phyloP scores from a whole-genome alignment of 495 filamentous ascomycete genomes.

The Recurvomyces mirabilis region DNA sequence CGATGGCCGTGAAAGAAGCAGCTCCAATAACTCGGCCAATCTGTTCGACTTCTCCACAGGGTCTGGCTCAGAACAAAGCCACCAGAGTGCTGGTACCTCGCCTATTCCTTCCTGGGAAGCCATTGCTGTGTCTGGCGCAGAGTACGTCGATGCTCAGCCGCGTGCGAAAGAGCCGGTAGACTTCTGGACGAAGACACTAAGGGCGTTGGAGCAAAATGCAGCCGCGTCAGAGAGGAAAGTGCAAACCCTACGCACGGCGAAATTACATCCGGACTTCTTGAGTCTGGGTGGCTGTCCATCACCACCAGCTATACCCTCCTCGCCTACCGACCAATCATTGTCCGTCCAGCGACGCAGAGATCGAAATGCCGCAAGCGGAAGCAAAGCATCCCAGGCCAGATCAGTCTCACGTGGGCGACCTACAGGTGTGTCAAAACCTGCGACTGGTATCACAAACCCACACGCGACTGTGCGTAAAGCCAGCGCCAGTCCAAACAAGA shows the following conservation, averaged over 20 bases:
- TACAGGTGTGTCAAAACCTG: constrained; percentile 11
- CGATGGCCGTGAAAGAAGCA: constrained; percentile 21
- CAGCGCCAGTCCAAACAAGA: constrained; percentile 22
- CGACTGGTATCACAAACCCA: constrained; percentile 1
- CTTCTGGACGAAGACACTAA: constrained; percentile 21
- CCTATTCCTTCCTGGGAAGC: constrained; percentile 22
- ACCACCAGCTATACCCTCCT: constrained; percentile 12
- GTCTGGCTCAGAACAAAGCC: constrained; percentile 25
- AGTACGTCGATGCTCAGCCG: constrained; percentile 22
- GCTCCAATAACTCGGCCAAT: constrained; percentile 23
- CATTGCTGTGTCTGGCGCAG: constrained; percentile 6
- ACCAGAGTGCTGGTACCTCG: constrained; percentile 22
- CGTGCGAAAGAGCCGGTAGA: constrained; percentile 23
- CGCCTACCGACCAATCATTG: constrained; percentile 18
- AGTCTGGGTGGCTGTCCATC: constrained; percentile 19
- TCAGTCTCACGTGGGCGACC: constrained; percentile 18
- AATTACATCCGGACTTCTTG: constrained; percentile 19
- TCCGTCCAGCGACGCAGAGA: constrained; percentile 7
- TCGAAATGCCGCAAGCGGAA: constrained; percentile 17
- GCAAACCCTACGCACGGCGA: constrained; percentile 10
- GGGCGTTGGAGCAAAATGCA: constrained; percentile 19
- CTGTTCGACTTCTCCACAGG: constrained; percentile 28
- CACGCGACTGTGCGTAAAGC: constrained; percentile 20
- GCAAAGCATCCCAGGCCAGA: constrained; percentile 3
- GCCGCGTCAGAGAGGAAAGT: constrained; percentile 13